These are phyloP conservation scores for Dillenia turbinata DNA, from an alignment of 164 flowering plant genomes.

Conservation along the genomic window DNA sequence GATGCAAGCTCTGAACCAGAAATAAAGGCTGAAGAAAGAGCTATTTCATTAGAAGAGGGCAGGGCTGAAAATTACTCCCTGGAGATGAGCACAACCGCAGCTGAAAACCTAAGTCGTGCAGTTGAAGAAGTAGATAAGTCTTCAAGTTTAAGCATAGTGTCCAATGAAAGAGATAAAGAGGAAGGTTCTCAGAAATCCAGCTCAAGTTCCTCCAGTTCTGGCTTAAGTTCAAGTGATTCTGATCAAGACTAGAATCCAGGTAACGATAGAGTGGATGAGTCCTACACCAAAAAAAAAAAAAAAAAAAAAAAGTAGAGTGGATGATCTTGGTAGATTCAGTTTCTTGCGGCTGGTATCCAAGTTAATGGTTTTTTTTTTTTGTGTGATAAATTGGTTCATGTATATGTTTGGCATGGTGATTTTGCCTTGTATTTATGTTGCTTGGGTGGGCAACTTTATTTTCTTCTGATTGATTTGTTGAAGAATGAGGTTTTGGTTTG, in stretches of 20 bases:
- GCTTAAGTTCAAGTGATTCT: constrained; percentile 45
- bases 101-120: constrained; percentile 10
- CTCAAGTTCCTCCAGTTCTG: constrained; percentile 39
- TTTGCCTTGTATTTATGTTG: not conserved
- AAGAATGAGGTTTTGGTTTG: constrained; percentile 6
- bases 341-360: not conserved
- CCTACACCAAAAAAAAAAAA: no score
- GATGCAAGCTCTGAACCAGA: constrained; percentile 11
- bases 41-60: constrained; percentile 9
- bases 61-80: constrained; percentile 6
- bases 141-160: constrained; percentile 8
- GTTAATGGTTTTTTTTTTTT: constrained; percentile 2
- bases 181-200: constrained; percentile 17
- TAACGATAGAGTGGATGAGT: not conserved
- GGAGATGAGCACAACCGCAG: constrained; percentile 8
- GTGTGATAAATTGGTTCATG: not conserved
- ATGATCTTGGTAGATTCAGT: not conserved
- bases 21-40: constrained; percentile 13
- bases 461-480: not conserved
- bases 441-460: not conserved
- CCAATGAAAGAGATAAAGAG: constrained; percentile 14
- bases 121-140: constrained; percentile 10
- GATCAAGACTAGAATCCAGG: constrained; percentile 19
- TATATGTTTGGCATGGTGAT: not conserved
- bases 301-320: not conserved